These are phyloP conservation scores for Trichophyton schoenleinii DNA, from an alignment of 2,329 filamentous ascomycete species.

Conservation along the genomic window DNA sequence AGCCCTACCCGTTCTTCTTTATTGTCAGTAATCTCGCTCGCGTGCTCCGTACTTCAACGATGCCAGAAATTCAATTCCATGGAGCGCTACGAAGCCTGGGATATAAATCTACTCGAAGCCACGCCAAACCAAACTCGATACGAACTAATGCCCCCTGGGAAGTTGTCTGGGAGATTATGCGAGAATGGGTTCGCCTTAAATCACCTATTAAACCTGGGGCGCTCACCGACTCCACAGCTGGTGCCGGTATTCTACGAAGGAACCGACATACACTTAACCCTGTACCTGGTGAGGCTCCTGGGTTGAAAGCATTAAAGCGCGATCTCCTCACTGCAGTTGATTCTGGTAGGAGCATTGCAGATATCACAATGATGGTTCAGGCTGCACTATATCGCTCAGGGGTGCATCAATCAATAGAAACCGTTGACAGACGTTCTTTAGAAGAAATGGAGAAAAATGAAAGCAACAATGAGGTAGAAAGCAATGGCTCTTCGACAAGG, in stretches of 20 bases:
- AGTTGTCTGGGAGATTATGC: constrained; percentile 83
- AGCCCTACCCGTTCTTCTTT: constrained; percentile 77
- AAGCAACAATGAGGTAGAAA: neutral
- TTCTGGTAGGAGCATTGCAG: constrained; percentile 24
- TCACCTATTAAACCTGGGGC: constrained; percentile 61
- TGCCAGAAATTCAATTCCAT: constrained; percentile 63
- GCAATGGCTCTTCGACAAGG: neutral
- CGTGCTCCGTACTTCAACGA: constrained; percentile 65
- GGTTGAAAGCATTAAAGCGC: constrained; percentile 23
- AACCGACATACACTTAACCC: constrained; percentile 22
- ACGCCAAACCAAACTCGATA: constrained; percentile 78
- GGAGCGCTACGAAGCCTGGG: constrained; percentile 72
- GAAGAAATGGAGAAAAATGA: neutral
- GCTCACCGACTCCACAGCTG: constrained; percentile 57
- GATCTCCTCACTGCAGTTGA: constrained; percentile 27
- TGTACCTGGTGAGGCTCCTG: constrained; percentile 21
- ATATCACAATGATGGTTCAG: constrained; percentile 33
- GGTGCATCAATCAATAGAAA: constrained; percentile 12
- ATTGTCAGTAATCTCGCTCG: constrained; percentile 62
- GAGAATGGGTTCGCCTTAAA: constrained; percentile 77
- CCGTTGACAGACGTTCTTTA: neutral
- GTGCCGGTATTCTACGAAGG: constrained; percentile 53
- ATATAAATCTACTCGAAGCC: constrained; percentile 71
- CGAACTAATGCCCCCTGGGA: constrained; percentile 89
- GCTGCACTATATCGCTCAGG: constrained; percentile 31